These are phyloP conservation scores for Mycena venus DNA, from an alignment of 768 basidiomycete species.

Conservation along the genomic window DNA sequence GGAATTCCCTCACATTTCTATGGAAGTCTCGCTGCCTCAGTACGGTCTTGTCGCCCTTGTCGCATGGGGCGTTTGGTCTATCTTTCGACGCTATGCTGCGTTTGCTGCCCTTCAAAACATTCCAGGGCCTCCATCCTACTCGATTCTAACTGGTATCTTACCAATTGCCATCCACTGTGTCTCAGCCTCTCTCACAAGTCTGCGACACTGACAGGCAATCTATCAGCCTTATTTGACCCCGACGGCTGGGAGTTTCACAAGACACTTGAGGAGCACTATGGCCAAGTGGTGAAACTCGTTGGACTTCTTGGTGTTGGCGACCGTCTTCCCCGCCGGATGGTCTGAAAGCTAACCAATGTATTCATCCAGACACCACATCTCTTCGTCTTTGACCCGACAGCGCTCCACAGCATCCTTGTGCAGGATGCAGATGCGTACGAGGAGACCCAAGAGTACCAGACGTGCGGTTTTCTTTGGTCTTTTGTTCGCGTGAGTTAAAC, in stretches of 20 bases:
- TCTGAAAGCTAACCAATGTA: too few relatives aligned
- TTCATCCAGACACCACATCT: neutral
- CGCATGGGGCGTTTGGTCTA: neutral
- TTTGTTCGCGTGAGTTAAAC: neutral
- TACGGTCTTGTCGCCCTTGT: neutral
- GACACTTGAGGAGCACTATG: neutral
- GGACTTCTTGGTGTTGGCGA: neutral
- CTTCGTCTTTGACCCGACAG: slow-evolving; percentile 15
- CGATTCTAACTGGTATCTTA: neutral
- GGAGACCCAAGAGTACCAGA: neutral
- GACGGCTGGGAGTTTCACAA: neutral
- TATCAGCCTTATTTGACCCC: neutral
- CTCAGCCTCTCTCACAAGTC: neutral
- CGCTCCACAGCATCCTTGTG: slow-evolving; percentile 8
- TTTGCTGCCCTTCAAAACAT: neutral
- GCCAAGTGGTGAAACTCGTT: slow-evolving; percentile 1
- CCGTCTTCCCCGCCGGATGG: neutral
- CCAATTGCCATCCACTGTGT: neutral
- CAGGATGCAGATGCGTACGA: neutral
- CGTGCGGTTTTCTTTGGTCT: neutral
- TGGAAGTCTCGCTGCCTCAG: neutral
- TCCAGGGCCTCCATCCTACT: neutral
- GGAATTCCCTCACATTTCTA: neutral
- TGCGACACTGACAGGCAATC: neutral
- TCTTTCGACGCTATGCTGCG: neutral